Evolutionary conservation across 2,329 filamentous ascomycete genomes (phyloP), one percentile per base, ranked within the genome.

Genomic region (Venturia pyrina): DNA sequence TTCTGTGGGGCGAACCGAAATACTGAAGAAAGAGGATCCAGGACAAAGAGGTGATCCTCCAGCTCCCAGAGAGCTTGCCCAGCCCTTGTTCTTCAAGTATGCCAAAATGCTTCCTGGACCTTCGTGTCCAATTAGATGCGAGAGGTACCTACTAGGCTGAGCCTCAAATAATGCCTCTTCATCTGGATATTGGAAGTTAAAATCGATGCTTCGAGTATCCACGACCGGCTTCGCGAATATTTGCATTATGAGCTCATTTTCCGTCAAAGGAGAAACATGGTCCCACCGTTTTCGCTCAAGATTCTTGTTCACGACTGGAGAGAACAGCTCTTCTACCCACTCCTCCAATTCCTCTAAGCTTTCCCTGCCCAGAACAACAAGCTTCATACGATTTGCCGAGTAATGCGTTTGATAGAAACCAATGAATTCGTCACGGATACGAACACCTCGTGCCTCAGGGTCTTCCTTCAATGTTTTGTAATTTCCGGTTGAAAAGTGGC

Each of bases 351-450:
- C 85, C 71, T 96, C 91, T 67, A 97, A 80, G 6, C 86, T 82
- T 75, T 97, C 93, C 63, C 89, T 85, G 0, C 93, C 93, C 28
- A 97, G 78, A 5, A 96, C 87, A 46, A 93, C 91, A 62, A 97
- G 81, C 81, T 96, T 96, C 90, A 96, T 96, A 48, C 87, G 84
- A 73, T 97, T 97, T 67, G 93, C 90, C 1, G 93, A 96, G 77
- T 97, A 97, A 73, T 96, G 88, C 72, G 87, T 89, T 68, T 87
- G 85, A 75, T 97, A 91, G 73, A 97, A 97, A 69, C 92, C 88
- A 70, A 97, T 96, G 73, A 97, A 97, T 75, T 93, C 92, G 70
- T 91, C 88, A 62, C 93, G 85, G 34, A 97, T 90, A 75, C 95
- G 90, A 70, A 97, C 84, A 4, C 91, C 91, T 62, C 87, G 81